Percentiles rank a stretch among this genome's conserved stretches.
phyloP scores from a whole-genome alignment of 2,329 filamentous ascomycete genomes.

The Epicoccum sorghinum region DNA sequence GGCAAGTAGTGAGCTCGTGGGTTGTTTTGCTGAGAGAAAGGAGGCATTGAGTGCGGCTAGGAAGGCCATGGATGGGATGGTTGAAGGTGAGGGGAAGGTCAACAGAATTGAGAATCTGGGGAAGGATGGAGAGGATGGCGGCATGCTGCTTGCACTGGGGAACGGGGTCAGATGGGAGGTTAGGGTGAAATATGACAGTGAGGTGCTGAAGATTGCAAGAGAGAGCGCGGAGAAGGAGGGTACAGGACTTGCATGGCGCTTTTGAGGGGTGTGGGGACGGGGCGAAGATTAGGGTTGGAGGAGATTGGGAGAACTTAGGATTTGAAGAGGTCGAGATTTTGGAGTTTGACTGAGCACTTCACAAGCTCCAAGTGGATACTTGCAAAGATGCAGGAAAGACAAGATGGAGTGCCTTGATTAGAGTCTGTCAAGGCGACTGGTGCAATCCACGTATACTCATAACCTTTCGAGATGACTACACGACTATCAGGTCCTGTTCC shows the following conservation, averaged over 20 bases:
- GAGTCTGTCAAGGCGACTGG: no score
- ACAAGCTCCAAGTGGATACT: no score
- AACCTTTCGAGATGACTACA: no score
- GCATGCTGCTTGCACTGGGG: conserved; percentile 26
- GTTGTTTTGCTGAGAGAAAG: conserved; percentile 6
- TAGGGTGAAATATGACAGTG: conserved; percentile 25
- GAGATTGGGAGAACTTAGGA: no score
- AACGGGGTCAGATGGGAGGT: conserved; percentile 25
- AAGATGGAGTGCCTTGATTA: no score
- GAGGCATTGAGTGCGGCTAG: conserved; percentile 20
- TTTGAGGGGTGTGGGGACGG: no score
- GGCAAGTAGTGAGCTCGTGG: conserved; percentile 9
- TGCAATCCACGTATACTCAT: no score
- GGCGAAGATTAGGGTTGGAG: no score
- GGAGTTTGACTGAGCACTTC: no score
- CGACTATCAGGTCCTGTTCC: no score
- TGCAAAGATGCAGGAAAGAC: no score
- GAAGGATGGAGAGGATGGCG: conserved; percentile 7
- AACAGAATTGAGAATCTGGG: conserved; percentile 19
- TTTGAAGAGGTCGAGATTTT: no score
- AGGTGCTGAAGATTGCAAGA: conserved; percentile 21
- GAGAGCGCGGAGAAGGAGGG: conserved; percentile 12
- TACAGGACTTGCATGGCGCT: neutral
- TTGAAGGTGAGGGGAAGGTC: conserved; percentile 4
- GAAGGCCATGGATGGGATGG: conserved; percentile 19